Evolutionary conservation across 306 rosid genomes (phyloP).

Genomic region (Gleditsia sinensis): DNA sequence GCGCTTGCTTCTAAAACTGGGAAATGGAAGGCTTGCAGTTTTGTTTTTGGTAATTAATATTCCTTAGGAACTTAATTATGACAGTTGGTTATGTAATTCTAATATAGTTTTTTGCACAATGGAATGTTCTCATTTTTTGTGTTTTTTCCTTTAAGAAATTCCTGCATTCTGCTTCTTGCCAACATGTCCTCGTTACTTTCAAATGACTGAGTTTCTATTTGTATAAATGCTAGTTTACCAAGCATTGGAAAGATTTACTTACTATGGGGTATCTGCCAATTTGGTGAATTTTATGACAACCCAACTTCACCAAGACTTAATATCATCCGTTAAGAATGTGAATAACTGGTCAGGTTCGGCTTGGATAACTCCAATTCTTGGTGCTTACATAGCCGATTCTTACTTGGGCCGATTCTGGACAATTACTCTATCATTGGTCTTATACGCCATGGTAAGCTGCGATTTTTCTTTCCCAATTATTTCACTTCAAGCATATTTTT

Average conservation of each 20-base stretch:
- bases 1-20: constrained; percentile 66
- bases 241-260: constrained; percentile 84
- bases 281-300: constrained; percentile 73
- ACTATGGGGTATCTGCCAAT: constrained; percentile 69
- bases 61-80: not conserved
- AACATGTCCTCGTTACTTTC: not conserved
- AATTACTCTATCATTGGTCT: constrained; percentile 62
- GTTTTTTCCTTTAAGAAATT: not conserved
- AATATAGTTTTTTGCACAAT: not conserved
- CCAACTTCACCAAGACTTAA: constrained; percentile 71
- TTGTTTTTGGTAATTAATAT: constrained; percentile 68
- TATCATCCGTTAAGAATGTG: constrained; percentile 65
- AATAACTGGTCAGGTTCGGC: constrained; percentile 78
- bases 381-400: constrained; percentile 75
- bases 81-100: too few species aligned
- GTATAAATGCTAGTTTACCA: constrained; percentile 40
- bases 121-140: not conserved
- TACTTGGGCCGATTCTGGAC: constrained; percentile 82
- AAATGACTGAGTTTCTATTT: not conserved
- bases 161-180: not conserved
- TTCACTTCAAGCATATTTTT: not conserved
- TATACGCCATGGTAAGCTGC: constrained; percentile 57
- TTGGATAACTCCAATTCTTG: constrained; percentile 70
- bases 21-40: constrained; percentile 75
- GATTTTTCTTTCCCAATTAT: not conserved